Conservation (phyloP, 192 early-diverging fungal genomes). For the Dimargaris verticillata region DNA sequence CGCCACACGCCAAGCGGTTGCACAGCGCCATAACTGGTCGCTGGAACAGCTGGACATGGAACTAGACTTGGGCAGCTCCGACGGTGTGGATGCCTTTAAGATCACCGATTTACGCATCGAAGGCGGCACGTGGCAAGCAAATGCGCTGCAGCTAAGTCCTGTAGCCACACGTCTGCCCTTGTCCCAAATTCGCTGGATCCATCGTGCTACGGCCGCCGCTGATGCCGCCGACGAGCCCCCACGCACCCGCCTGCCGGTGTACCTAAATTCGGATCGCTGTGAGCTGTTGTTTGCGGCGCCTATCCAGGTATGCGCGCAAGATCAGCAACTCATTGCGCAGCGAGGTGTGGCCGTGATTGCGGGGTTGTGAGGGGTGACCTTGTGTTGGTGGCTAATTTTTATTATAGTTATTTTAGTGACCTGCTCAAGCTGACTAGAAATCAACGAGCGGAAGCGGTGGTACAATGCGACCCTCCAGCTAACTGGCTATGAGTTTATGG, state of each 20-base stretch:
- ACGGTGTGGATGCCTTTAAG: constrained; percentile 15
- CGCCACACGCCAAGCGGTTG: constrained; percentile 71
- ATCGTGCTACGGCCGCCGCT: neutral
- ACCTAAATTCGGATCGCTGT: constrained; percentile 43
- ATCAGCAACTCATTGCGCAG: constrained; percentile 28
- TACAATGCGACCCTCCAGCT: no score
- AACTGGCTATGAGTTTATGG: no score
- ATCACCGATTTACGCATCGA: constrained; percentile 27
- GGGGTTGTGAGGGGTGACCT: neutral
- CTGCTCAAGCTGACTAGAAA: no score
- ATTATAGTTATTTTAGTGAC: no score
- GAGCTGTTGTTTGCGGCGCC: constrained; percentile 37
- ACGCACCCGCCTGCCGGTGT: constrained; percentile 35
- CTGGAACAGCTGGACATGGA: constrained; percentile 61
- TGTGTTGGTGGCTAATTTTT: no score
- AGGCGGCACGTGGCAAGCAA: constrained; percentile 27
- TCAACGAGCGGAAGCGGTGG: no score
- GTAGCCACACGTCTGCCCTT: constrained; percentile 16
- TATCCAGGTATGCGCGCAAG: constrained; percentile 18
- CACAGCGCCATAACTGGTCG: constrained; percentile 56
- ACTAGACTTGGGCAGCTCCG: constrained; percentile 18
- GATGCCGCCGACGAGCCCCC: constrained; percentile 7
- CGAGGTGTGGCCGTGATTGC: constrained; percentile 41
- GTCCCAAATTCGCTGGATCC: constrained; percentile 27
- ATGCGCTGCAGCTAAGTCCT: constrained; percentile 17